These are phyloP conservation scores for Paraleonurus japonicus DNA, from an alignment of 257 asterid species.

Conservation along the genomic window DNA sequence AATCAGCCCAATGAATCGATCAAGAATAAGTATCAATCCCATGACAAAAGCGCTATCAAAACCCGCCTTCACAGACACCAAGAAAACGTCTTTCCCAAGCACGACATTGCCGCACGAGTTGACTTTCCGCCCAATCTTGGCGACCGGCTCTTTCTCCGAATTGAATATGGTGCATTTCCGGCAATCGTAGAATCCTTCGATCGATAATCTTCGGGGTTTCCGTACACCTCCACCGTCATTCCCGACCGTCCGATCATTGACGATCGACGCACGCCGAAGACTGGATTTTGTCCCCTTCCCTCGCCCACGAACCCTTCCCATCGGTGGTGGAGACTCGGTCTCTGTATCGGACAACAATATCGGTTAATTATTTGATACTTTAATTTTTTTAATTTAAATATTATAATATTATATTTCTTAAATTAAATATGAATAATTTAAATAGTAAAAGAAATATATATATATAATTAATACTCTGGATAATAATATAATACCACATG, in stretches of 20 bases:
- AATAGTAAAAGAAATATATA: too few relatives aligned
- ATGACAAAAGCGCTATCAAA: constrained; percentile 75
- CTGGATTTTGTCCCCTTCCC: constrained; percentile 44
- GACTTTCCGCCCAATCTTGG: constrained; percentile 77
- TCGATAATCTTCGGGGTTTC: constrained; percentile 49
- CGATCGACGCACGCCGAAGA: constrained; percentile 48
- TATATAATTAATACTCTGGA: too few relatives aligned
- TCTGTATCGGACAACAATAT: constrained; percentile 26
- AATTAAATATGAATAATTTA: too few relatives aligned
- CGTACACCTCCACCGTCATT: constrained; percentile 41
- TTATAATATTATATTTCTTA: too few relatives aligned
- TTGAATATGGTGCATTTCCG: constrained; percentile 50
- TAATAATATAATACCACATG: too few relatives aligned
- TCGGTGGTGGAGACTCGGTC: constrained; percentile 74
- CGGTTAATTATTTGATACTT: too few relatives aligned
- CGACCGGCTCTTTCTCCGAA: constrained; percentile 40
- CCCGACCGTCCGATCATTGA: constrained; percentile 44
- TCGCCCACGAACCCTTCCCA: constrained; percentile 81
- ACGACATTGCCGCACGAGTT: constrained; percentile 50
- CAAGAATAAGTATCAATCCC: constrained; percentile 69
- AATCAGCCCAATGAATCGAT: constrained; percentile 47
- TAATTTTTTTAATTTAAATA: too few relatives aligned
- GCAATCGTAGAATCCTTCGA: constrained; percentile 62
- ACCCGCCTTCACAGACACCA: constrained; percentile 43
- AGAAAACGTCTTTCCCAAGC: constrained; percentile 68